Conservation (phyloP, 2,329 filamentous ascomycete species). For the Elsinoe necatrix region DNA sequence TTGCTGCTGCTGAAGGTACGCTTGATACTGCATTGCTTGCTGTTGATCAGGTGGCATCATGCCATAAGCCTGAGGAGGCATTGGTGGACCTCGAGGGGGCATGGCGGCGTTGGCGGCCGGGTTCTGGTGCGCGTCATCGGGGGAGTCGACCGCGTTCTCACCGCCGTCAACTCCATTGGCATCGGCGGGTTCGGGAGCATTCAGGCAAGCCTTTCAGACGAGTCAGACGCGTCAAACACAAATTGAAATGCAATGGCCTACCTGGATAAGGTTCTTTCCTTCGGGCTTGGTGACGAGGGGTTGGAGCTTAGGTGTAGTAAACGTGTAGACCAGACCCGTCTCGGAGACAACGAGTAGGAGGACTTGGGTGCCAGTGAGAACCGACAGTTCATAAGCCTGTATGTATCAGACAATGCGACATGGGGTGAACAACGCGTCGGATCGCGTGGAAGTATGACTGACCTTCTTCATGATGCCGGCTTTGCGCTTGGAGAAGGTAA, state of each 20-base stretch:
- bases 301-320: slow-evolving; percentile 96
- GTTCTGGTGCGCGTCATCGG: slow-evolving; percentile 71
- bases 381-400: slow-evolving; percentile 93
- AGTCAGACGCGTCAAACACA: slow-evolving; percentile 27
- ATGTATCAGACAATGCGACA: slow-evolving; percentile 15
- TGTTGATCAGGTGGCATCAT: slow-evolving; percentile 33
- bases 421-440: slow-evolving; percentile 15
- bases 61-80: slow-evolving; percentile 24
- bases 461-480: slow-evolving; percentile 99
- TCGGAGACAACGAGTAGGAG: slow-evolving; percentile 93
- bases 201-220: slow-evolving; percentile 72
- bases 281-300: slow-evolving; percentile 96
- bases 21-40: slow-evolving; percentile 33
- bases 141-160: slow-evolving; percentile 62
- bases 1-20: slow-evolving; percentile 33
- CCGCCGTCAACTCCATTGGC: slow-evolving; percentile 49
- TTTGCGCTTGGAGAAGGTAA: slow-evolving; percentile 99
- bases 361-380: slow-evolving; percentile 95
- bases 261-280: slow-evolving; percentile 98
- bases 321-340: slow-evolving; percentile 94
- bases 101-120: slow-evolving; percentile 30
- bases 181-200: slow-evolving; percentile 84
- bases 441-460: slow-evolving; percentile 31
- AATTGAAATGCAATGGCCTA: slow-evolving; percentile 35
- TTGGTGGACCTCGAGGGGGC: slow-evolving; percentile 24